Conservation (phyloP, 2,329 filamentous ascomycete genomes). For the Colletotrichum trifolii region DNA sequence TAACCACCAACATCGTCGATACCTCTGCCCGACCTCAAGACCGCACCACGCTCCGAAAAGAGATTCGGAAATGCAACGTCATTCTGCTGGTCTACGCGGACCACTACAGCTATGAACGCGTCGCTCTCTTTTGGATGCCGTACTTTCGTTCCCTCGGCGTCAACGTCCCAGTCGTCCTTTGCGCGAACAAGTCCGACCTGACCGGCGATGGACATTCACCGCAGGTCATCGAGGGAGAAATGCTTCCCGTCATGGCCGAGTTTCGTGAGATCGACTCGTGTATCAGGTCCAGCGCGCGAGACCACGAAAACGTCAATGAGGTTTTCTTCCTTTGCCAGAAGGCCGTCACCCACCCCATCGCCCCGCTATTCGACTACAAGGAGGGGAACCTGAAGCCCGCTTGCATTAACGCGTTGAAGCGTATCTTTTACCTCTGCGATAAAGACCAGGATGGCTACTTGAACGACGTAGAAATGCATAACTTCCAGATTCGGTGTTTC, state of each 20-base stretch:
- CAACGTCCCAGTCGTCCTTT: conserved; percentile 96
- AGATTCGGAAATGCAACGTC: conserved; percentile 96
- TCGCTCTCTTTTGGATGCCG: conserved; percentile 98
- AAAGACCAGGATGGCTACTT: conserved; percentile 95
- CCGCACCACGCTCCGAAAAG: conserved; percentile 87
- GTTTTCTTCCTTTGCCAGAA: conserved; percentile 99
- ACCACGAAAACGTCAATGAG: conserved; percentile 94
- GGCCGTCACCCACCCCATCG: conserved; percentile 95
- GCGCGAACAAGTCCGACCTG: conserved; percentile 97
- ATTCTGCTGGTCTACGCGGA: conserved; percentile 97
- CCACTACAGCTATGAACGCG: conserved; percentile 98
- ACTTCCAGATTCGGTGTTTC: conserved; percentile 93
- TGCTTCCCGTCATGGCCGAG: conserved; percentile 97
- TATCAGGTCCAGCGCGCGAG: conserved; percentile 91
- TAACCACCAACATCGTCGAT: conserved; percentile 97
- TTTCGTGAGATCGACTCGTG: conserved; percentile 99
- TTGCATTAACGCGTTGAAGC: conserved; percentile 84
- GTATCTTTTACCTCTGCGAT: conserved; percentile 96
- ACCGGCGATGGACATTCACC: conserved; percentile 78
- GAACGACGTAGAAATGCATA: conserved; percentile 88
- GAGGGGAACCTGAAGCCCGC: conserved; percentile 89
- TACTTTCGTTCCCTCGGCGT: conserved; percentile 98
- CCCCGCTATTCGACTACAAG: conserved; percentile 96
- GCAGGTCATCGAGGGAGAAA: conserved; percentile 94
- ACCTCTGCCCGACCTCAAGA: conserved; percentile 96